Conservation (phyloP, 805 yeast genomes). For the Sugiyamaella lignohabitans region DNA sequence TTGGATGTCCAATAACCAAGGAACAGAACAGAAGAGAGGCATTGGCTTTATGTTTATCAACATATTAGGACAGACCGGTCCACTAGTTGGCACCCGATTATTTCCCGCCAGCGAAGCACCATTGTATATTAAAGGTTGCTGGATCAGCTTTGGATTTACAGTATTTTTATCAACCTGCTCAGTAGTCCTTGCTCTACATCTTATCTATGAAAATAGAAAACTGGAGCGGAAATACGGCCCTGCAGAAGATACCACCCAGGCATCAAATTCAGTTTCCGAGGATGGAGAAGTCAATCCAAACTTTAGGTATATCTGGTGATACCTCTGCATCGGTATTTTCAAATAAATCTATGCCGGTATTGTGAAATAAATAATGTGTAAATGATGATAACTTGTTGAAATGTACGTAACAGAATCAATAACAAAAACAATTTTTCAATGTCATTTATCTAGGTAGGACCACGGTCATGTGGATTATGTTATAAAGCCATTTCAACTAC, state of each 20-base stretch:
- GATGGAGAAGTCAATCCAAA: slow-evolving; percentile 14
- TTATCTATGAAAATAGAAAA: slow-evolving; percentile 14
- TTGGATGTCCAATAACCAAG: slow-evolving; percentile 27
- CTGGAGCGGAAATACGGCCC: slow-evolving; percentile 20
- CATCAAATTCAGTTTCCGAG: slow-evolving; percentile 3
- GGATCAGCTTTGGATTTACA: slow-evolving; percentile 20
- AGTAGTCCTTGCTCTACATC: slow-evolving; percentile 10
- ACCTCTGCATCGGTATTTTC: too few species aligned
- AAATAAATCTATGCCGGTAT: too few species aligned
- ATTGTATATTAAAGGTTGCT: slow-evolving; percentile 22
- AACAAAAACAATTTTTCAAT: too few species aligned
- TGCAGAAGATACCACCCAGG: slow-evolving; percentile 5
- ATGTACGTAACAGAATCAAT: too few species aligned
- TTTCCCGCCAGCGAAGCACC: slow-evolving; percentile 25
- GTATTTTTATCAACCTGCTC: slow-evolving; percentile 15
- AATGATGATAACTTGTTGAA: too few species aligned
- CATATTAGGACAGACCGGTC: slow-evolving; percentile 30
- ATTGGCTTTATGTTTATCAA: slow-evolving; percentile 27
- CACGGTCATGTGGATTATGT: too few species aligned
- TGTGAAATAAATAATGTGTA: too few species aligned
- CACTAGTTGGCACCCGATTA: slow-evolving; percentile 28
- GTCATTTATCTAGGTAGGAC: too few species aligned
- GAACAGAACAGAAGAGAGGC: slow-evolving; percentile 26
- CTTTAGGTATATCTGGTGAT: slow-evolving; percentile 14
- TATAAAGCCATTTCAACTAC: too few species aligned